These are phyloP conservation scores for Suillus lakei DNA, from an alignment of 768 basidiomycete species.

Conservation along the genomic window DNA sequence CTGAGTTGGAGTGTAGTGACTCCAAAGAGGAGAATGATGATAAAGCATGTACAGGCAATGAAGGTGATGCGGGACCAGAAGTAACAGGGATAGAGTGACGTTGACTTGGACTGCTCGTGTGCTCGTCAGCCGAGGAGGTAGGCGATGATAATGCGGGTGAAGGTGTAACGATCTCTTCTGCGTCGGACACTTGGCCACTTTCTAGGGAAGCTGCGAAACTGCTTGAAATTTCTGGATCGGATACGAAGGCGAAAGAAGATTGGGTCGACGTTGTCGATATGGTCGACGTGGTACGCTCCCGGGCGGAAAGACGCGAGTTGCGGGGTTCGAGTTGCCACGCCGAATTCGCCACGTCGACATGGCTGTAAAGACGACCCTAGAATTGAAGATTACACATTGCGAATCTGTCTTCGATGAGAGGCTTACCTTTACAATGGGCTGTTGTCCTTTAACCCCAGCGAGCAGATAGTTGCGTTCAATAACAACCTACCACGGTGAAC, in stretches of 20 bases:
- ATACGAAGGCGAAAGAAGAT: conserved; percentile 81
- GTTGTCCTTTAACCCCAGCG: conserved; percentile 72
- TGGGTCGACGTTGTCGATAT: conserved; percentile 77
- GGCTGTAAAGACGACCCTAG: conserved; percentile 77
- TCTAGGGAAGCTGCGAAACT: conserved; percentile 85
- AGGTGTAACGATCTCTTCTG: conserved; percentile 59
- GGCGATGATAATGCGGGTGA: conserved; percentile 71
- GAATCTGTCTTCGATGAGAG: conserved; percentile 8
- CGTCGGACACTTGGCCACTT: conserved; percentile 72
- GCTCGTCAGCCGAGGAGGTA: conserved; percentile 61
- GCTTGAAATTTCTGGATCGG: conserved; percentile 85
- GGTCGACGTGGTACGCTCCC: conserved; percentile 78
- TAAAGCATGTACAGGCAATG: conserved; percentile 53
- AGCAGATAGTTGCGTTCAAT: conserved; percentile 75
- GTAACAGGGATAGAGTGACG: conserved; percentile 31
- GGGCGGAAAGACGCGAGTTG: conserved; percentile 43
- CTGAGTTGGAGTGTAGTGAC: conserved; percentile 63
- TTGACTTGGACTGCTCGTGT: conserved; percentile 20
- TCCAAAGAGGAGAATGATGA: conserved; percentile 85
- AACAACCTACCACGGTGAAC: conserved; percentile 52
- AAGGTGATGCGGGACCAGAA: conserved; percentile 64
- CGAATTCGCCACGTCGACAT: conserved; percentile 66
- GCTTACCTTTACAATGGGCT: conserved; percentile 74
- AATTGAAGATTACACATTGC: background rate
- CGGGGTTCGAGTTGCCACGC: conserved; percentile 84